Evolutionary conservation across 2,329 filamentous ascomycete genomes (phyloP).

Genomic region (Aplosporella prunicola): DNA sequence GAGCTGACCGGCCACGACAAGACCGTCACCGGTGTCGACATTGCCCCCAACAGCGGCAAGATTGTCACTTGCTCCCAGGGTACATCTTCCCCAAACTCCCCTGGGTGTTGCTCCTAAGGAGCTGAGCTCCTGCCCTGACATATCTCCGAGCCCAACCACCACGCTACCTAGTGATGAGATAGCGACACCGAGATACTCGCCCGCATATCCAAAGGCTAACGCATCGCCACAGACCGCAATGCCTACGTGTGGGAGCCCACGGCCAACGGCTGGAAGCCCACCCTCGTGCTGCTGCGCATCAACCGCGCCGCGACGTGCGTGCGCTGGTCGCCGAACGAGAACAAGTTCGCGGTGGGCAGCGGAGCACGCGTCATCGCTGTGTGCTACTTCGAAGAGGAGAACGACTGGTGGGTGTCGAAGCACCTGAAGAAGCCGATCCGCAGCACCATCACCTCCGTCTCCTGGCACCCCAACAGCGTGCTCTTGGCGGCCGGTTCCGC

Average conservation of each 20-base stretch:
- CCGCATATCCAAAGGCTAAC: too few species aligned
- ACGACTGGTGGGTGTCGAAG: constrained; percentile 99
- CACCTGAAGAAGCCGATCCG: constrained; percentile 98
- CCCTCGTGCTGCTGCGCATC: constrained; percentile 90
- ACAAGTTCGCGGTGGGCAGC: constrained; percentile 94
- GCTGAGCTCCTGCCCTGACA: neutral
- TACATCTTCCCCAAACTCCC: constrained; percentile 28
- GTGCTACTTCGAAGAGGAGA: constrained; percentile 98
- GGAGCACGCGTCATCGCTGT: constrained; percentile 91
- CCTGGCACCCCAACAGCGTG: constrained; percentile 97
- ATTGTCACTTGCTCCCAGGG: constrained; percentile 98
- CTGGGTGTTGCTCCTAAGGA: neutral
- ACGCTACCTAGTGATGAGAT: neutral
- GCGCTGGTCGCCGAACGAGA: constrained; percentile 92
- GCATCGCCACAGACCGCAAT: constrained; percentile 63
- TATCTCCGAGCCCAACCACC: constrained; percentile 3
- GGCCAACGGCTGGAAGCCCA: constrained; percentile 89
- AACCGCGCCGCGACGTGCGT: constrained; percentile 95
- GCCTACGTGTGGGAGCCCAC: constrained; percentile 96
- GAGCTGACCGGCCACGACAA: constrained; percentile 96
- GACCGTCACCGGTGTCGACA: constrained; percentile 90
- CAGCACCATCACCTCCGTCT: constrained; percentile 88
- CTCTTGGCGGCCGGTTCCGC: constrained; percentile 92
- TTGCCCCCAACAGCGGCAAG: constrained; percentile 79
- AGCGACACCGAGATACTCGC: too few species aligned